Evolutionary conservation across 495 filamentous ascomycete genomes (phyloP).

Genomic region (Xylaria venustula): DNA sequence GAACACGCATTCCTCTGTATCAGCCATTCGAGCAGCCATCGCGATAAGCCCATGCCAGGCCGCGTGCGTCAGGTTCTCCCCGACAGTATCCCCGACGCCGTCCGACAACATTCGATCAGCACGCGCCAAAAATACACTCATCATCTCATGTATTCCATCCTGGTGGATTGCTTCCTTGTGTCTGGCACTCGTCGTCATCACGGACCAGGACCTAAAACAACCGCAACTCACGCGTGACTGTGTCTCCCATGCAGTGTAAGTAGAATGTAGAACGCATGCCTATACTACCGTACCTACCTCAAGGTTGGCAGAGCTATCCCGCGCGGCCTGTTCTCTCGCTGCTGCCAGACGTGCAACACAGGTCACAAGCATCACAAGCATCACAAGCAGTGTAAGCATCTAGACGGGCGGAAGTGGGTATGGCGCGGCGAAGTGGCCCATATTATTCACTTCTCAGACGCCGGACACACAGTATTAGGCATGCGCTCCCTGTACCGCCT

Average conservation of each 20-base stretch:
- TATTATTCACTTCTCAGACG: not conserved
- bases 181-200: not conserved
- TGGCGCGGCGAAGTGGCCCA: not conserved
- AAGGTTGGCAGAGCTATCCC: too few species aligned
- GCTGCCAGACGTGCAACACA: too few species aligned
- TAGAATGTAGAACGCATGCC: too few species aligned
- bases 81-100: not conserved
- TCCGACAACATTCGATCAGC: constrained; percentile 12
- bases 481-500: not conserved
- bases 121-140: not conserved
- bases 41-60: not conserved
- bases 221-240: too few species aligned
- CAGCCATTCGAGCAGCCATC: not conserved
- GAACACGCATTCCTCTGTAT: constrained; percentile 5
- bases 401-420: not conserved
- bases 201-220: not conserved
- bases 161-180: not conserved
- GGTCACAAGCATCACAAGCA: too few species aligned
- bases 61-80: not conserved
- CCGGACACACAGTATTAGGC: not conserved
- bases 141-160: constrained; percentile 1
- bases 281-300: too few species aligned
- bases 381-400: not conserved
- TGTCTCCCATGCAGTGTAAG: too few species aligned
- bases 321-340: too few species aligned